Base-by-base conservation (phyloP, 495 filamentous ascomycete genomes). In the Penicillium steckii region DNA sequence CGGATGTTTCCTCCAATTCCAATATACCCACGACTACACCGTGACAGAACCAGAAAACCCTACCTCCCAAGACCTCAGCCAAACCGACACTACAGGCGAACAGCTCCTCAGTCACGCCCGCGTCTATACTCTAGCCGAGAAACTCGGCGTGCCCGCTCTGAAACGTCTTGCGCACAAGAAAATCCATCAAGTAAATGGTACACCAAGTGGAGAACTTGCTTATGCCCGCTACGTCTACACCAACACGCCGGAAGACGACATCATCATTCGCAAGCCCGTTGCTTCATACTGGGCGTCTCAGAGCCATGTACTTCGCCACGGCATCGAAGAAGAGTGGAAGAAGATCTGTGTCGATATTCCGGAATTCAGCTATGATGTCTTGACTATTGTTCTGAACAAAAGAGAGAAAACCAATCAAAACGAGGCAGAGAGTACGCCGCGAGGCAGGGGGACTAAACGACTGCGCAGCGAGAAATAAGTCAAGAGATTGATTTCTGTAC, bases 21-120 rank as follows among this genome's bases (percentile, higher is more conserved):
- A 95, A 25, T 97, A 97, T 72, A 95, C 89, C 1, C 83, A 82
- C 67, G 89, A 97, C 66, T 96, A 96, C 78, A 90, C 89, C 66
- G 86, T 89, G 3, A 74, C 77, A 53, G 85, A 85, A 58, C 46
- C 85, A 13, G 74, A 80, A n/a, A 32, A 4, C 10, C 29, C 29
- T 1, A 13, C 29, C 29, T n/a, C n/a, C 29, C 10, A 13, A 32
- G n/a, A 13, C n/a, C 29, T 2, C 8, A 32, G n/a, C 29, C 3
- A 32, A 4, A 74, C 86, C 18, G 90, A 95, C 69, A 73, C 86
- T 46, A 82, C 78, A 27, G 91, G 90, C 41, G 78, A 84, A 8
- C 84, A 91, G 53, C 80, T 97, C 1, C 81, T 96, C 33, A 86
- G 85, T 54, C 92, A 97, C 66, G 92, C 92, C 9, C 83, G 84